Conservation (phyloP, 495 filamentous ascomycete species). For the Chaetomium cochliodes region DNA sequence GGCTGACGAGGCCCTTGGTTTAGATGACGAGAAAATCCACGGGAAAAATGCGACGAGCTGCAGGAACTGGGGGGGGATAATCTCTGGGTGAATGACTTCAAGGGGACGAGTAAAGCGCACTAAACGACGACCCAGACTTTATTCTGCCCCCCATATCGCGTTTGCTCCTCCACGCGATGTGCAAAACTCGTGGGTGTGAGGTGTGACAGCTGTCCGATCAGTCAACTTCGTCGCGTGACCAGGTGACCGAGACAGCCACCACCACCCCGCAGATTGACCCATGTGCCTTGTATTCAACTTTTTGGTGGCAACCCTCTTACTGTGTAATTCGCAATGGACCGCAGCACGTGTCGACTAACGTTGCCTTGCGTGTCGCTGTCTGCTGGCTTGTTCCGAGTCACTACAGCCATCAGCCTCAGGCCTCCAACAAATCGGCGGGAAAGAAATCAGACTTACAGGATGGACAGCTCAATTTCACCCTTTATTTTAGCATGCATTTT, state of each 20-base stretch:
- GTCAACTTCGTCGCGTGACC: conserved; percentile 23
- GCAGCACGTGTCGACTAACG: not conserved
- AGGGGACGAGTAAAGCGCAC: not conserved
- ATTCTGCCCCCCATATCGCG: not conserved
- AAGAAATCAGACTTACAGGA: conserved; percentile 23
- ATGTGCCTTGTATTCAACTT: not conserved
- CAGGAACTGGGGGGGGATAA: not conserved
- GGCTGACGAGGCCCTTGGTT: not conserved
- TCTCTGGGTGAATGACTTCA: not conserved
- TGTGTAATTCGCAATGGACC: too few species aligned
- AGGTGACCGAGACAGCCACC: conserved; percentile 12
- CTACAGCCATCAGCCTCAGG: not conserved
- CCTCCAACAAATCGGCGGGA: not conserved
- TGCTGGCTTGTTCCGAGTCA: not conserved
- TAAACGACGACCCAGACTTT: not conserved
- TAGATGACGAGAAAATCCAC: not conserved
- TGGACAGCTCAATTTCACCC: conserved; percentile 30
- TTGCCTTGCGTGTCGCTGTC: not conserved
- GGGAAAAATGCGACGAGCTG: not conserved
- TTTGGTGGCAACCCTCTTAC: too few species aligned
- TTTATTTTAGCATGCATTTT: conserved; percentile 34
- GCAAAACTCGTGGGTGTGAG: conserved; percentile 7
- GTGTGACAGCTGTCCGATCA: conserved; percentile 16
- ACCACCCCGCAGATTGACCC: not conserved
- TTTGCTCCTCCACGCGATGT: conserved; percentile 3